Percentiles rank a stretch among this genome's conserved stretches.
These are phyloP conservation scores for Brassica juncea DNA, from an alignment of 345 rosid species.

Conservation along the genomic window DNA sequence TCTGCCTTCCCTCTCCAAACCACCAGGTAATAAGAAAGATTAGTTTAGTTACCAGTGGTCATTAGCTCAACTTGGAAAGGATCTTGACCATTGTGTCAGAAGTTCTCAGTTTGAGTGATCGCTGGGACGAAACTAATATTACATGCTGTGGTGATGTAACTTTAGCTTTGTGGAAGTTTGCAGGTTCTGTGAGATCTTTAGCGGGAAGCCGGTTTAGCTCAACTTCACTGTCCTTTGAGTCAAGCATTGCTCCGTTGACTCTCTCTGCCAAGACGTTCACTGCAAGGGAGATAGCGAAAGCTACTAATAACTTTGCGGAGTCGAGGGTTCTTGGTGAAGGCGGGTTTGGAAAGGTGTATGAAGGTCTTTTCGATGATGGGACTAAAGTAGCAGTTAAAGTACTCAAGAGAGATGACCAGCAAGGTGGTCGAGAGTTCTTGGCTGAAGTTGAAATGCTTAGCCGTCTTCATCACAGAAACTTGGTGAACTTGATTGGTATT, in stretches of 20 bases:
- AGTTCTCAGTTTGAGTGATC: too few species aligned
- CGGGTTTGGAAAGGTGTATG: conserved; percentile 84
- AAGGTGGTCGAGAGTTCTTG: conserved; percentile 85
- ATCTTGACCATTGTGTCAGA: too few species aligned
- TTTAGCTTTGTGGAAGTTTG: conserved; percentile 10
- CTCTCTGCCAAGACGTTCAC: conserved; percentile 91
- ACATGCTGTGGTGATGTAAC: too few species aligned
- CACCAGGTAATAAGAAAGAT: conserved; percentile 52
- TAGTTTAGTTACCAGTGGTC: too few species aligned
- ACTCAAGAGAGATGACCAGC: conserved; percentile 88
- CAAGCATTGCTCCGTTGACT: conserved; percentile 72
- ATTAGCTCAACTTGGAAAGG: too few species aligned
- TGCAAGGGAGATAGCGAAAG: conserved; percentile 69
- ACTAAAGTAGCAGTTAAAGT: conserved; percentile 87
- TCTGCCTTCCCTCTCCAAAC: conserved; percentile 59
- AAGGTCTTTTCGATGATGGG: conserved; percentile 83
- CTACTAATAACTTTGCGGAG: conserved; percentile 68
- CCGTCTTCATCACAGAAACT: conserved; percentile 91
- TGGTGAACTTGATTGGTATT: conserved; percentile 89
- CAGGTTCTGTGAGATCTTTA: conserved; percentile 64
- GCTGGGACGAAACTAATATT: too few species aligned
- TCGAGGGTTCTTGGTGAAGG: conserved; percentile 87
- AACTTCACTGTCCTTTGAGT: conserved; percentile 75
- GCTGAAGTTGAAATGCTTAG: conserved; percentile 99
- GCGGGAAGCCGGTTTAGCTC: conserved; percentile 72